phyloP scores from a whole-genome alignment of 805 yeast genomes.

The Yarrowia yakushimensis region DNA sequence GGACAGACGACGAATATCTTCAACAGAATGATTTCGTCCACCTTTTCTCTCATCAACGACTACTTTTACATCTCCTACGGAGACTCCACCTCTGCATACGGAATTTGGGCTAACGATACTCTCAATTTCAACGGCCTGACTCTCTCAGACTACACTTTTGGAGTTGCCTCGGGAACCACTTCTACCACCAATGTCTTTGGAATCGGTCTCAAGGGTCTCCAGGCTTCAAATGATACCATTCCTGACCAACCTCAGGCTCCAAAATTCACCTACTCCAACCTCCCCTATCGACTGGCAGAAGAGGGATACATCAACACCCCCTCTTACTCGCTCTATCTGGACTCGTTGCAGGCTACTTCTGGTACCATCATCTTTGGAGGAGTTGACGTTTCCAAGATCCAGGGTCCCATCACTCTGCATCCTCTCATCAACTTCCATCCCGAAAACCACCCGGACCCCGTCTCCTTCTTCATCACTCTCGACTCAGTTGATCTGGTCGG shows the following conservation, averaged over 20 bases:
- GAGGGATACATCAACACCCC: conserved; percentile 41
- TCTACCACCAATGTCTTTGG: conserved; percentile 38
- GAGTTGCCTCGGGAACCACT: conserved; percentile 50
- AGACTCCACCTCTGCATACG: conserved; percentile 44
- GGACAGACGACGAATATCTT: background rate
- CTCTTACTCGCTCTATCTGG: conserved; percentile 46
- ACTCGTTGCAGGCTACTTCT: conserved; percentile 32
- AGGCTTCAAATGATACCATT: conserved; percentile 31
- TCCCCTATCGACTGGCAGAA: conserved; percentile 34
- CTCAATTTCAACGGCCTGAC: conserved; percentile 50
- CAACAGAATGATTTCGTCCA: conserved; percentile 26
- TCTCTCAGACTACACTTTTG: conserved; percentile 43
- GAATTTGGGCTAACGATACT: conserved; percentile 57
- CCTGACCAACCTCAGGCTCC: background rate
- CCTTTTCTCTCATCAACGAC: conserved; percentile 28
- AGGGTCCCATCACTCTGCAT: conserved; percentile 37
- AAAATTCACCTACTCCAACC: conserved; percentile 28
- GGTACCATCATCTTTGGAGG: conserved; percentile 45
- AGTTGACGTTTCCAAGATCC: conserved; percentile 41
- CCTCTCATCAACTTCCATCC: conserved; percentile 32
- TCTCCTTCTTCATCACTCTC: conserved; percentile 1
- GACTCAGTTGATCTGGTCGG: conserved; percentile 26
- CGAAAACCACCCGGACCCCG: background rate
- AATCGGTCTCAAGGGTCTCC: conserved; percentile 38
- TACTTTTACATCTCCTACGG: conserved; percentile 32